phyloP scores from a whole-genome alignment of 2,329 filamentous ascomycete genomes.

The Aureobasidium zeae region DNA sequence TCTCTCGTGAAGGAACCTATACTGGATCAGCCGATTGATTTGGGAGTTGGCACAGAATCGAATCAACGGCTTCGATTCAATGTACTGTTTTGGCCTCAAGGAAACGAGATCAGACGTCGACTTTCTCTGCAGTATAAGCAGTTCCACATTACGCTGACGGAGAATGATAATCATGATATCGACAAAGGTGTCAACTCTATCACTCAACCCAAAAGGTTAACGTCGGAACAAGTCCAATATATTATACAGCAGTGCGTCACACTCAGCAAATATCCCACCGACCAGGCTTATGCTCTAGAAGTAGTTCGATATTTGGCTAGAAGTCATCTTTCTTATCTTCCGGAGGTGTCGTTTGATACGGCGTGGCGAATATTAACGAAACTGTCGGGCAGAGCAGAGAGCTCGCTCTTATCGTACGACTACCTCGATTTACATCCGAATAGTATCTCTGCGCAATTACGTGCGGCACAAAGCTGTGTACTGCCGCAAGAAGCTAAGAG shows the following conservation, averaged over 20 bases:
- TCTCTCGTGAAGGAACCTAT: background rate
- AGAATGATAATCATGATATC: slow-evolving; percentile 10
- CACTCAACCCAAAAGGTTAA: background rate
- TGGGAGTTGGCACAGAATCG: background rate
- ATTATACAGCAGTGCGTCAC: background rate
- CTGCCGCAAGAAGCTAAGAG: background rate
- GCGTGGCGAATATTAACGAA: background rate
- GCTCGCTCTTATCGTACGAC: background rate
- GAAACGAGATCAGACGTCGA: background rate
- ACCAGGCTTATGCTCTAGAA: background rate
- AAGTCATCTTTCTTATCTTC: background rate
- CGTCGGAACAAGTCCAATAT: background rate
- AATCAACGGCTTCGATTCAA: background rate
- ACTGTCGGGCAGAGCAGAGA: background rate
- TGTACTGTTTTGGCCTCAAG: slow-evolving; percentile 16
- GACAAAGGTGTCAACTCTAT: slow-evolving; percentile 13
- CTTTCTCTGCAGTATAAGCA: background rate
- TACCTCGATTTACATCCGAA: background rate
- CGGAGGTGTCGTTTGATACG: background rate
- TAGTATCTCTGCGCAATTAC: background rate
- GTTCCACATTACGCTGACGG: slow-evolving; percentile 15
- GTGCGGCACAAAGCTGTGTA: background rate
- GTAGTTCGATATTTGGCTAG: background rate
- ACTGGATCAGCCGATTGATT: background rate
- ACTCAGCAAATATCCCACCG: background rate